Evolutionary conservation across 768 basidiomycete species (phyloP), one percentile per base, ranked within the genome.

Genomic region (Daedaleopsis sinensis): DNA sequence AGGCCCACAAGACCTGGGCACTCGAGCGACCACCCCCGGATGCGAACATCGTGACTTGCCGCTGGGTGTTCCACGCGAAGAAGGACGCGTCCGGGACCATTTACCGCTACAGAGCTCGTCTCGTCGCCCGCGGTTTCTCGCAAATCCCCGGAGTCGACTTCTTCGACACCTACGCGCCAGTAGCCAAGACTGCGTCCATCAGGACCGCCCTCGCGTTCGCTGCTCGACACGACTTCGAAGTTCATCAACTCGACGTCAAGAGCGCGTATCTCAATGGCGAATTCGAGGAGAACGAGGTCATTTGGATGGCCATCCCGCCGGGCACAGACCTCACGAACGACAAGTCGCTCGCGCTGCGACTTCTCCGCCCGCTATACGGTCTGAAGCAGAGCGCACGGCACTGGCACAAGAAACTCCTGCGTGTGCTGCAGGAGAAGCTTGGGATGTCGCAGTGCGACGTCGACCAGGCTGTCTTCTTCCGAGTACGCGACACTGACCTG

Each of bases 161-260:
- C n/a, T n/a, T n/a, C n/a, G n/a, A n/a, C n/a, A n/a, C n/a, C n/a
- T n/a, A n/a, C n/a, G n/a, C n/a, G n/a, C n/a, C n/a, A n/a, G n/a
- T n/a, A n/a, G n/a, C n/a, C n/a, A n/a, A n/a, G n/a, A n/a, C n/a
- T n/a, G n/a, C n/a, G n/a, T n/a, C n/a, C n/a, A n/a, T n/a, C n/a
- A n/a, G n/a, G n/a, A n/a, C n/a, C n/a, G n/a, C n/a, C n/a, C 64
- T 76, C 3, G 70, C 75, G 11, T n/a, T 74, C 18, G 64, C 64
- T 5, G 74, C 74, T 4, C 6, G 50, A 0, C 37, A 58, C 13
- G 66, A 69, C 55, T 70, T 69, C 57, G 68, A 72, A 2, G 55
- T 78, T 1, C 67, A 72, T 10, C 74, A 76, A 58, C 50, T 76
- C 16, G 73, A 78, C 55, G 63, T 78, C 21, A 74, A 76, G 39